Evolutionary conservation across 352 stramenopile genomes (phyloP).

Genomic region (Nothophytophthora sp.): DNA sequence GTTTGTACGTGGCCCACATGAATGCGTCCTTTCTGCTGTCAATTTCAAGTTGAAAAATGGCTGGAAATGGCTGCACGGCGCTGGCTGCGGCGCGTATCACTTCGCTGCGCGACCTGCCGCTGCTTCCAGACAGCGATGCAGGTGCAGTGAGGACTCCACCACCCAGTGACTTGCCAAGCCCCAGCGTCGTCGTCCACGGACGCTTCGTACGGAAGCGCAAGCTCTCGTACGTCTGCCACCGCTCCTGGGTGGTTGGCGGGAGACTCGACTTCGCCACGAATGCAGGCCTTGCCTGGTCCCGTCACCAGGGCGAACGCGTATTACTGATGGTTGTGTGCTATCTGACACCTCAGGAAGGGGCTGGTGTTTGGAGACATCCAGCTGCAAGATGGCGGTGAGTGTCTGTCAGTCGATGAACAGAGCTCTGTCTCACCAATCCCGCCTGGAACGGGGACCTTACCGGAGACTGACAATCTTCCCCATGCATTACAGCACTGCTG

Average conservation of each 20-base stretch:
- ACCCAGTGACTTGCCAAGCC: background rate
- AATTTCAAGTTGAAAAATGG: background rate
- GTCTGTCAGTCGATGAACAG: background rate
- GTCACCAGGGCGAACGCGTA: too few species aligned
- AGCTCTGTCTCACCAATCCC: too few species aligned
- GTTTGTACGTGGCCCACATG: background rate
- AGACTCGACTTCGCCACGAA: too few species aligned
- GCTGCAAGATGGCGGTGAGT: slow-evolving; percentile 56
- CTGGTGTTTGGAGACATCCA: slow-evolving; percentile 85
- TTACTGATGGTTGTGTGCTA: background rate
- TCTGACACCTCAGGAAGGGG: slow-evolving; percentile 54
- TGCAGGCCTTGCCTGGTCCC: too few species aligned
- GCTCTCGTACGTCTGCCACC: slow-evolving; percentile 60
- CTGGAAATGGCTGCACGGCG: background rate
- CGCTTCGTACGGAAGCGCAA: slow-evolving; percentile 80
- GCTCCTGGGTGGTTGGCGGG: too few species aligned
- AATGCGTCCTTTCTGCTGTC: background rate
- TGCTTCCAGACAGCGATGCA: slow-evolving; percentile 3
- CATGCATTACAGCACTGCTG: slow-evolving; percentile 46
- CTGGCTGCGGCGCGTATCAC: slow-evolving; percentile 3
- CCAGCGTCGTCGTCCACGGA: slow-evolving; percentile 51
- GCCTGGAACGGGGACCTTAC: background rate
- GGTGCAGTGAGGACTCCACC: background rate
- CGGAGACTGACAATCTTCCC: background rate
- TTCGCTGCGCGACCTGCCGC: slow-evolving; percentile 12